These are phyloP conservation scores for Ascomycota sp. DNA, from an alignment of 2,329 filamentous ascomycete species.

Conservation along the genomic window DNA sequence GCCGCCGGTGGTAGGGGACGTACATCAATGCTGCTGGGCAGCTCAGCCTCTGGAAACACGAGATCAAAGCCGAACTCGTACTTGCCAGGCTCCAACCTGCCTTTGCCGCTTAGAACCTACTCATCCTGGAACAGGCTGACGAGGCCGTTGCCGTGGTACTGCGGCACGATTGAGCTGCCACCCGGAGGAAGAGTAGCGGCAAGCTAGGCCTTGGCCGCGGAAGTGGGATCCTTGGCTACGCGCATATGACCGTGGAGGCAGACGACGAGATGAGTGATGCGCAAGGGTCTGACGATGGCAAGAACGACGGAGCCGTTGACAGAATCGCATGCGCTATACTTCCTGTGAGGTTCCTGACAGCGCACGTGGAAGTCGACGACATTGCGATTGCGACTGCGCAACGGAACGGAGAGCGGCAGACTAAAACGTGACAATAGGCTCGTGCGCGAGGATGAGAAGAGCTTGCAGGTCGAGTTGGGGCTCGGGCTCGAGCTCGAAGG, in stretches of 20 bases:
- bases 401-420: slow-evolving; percentile 26
- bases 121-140: slow-evolving; percentile 73
- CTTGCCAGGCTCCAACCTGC: slow-evolving; percentile 49
- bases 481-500: slow-evolving; percentile 3
- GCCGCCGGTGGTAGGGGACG: too few species aligned
- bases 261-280: slow-evolving; percentile 64
- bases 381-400: slow-evolving; percentile 37
- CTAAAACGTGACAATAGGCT: slow-evolving; percentile 31
- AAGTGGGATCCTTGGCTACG: slow-evolving; percentile 51
- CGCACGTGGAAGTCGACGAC: slow-evolving; percentile 62
- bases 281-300: slow-evolving; percentile 50
- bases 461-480: neutral
- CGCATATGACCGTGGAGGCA: slow-evolving; percentile 61
- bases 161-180: slow-evolving; percentile 18
- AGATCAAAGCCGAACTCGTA: slow-evolving; percentile 67
- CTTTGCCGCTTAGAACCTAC: slow-evolving; percentile 59
- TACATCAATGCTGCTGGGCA: slow-evolving; percentile 93
- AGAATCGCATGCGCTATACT: slow-evolving; percentile 55
- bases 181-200: slow-evolving; percentile 19
- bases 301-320: slow-evolving; percentile 55
- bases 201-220: slow-evolving; percentile 28
- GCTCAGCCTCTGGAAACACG: slow-evolving; percentile 43
- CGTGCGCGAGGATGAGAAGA: slow-evolving; percentile 6
- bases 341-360: slow-evolving; percentile 56
- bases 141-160: slow-evolving; percentile 56